These are phyloP conservation scores for Sporothrix globosa DNA, from an alignment of 2,329 filamentous ascomycete species.

Conservation along the genomic window DNA sequence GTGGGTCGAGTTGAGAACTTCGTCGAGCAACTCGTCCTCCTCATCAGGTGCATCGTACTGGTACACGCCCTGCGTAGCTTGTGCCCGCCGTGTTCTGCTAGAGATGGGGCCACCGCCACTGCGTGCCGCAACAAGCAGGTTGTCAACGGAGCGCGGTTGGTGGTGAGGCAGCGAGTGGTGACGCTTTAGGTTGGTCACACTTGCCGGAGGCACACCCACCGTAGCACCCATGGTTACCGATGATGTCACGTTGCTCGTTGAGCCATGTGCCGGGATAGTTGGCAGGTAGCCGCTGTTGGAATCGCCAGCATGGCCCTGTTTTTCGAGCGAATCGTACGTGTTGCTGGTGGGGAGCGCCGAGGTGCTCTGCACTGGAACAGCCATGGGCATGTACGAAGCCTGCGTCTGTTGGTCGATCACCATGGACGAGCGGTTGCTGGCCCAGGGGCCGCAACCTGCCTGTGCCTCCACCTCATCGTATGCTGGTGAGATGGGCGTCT, in stretches of 20 bases:
- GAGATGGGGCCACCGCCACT: slow-evolving; percentile 65
- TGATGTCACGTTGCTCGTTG: slow-evolving; percentile 43
- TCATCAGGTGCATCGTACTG: slow-evolving; percentile 95
- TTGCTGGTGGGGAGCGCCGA: slow-evolving; percentile 57
- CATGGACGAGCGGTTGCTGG: slow-evolving; percentile 82
- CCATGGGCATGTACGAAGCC: slow-evolving; percentile 33
- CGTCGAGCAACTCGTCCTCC: slow-evolving; percentile 92
- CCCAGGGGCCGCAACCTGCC: slow-evolving; percentile 87
- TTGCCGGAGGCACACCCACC: slow-evolving; percentile 35
- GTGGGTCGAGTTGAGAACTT: slow-evolving; percentile 78
- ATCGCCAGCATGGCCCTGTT: slow-evolving; percentile 44
- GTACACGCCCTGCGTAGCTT: slow-evolving; percentile 74
- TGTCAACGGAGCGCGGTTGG: slow-evolving; percentile 66
- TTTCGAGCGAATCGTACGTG: slow-evolving; percentile 64
- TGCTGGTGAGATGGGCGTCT: slow-evolving; percentile 74
- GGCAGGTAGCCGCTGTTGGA: slow-evolving; percentile 41
- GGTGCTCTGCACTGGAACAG: slow-evolving; percentile 45
- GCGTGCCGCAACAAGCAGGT: slow-evolving; percentile 60
- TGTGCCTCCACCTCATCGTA: slow-evolving; percentile 92
- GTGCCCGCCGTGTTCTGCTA: slow-evolving; percentile 76
- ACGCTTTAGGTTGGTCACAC: slow-evolving; percentile 61
- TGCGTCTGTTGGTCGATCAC: slow-evolving; percentile 63
- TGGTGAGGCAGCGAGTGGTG: slow-evolving; percentile 68
- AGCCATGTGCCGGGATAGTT: slow-evolving; percentile 59
- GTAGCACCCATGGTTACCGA: slow-evolving; percentile 15